Evolutionary conservation across 805 yeast species (phyloP), one percentile per base, ranked within the genome.

Genomic region (Sungouiozyma ichnusensis): DNA sequence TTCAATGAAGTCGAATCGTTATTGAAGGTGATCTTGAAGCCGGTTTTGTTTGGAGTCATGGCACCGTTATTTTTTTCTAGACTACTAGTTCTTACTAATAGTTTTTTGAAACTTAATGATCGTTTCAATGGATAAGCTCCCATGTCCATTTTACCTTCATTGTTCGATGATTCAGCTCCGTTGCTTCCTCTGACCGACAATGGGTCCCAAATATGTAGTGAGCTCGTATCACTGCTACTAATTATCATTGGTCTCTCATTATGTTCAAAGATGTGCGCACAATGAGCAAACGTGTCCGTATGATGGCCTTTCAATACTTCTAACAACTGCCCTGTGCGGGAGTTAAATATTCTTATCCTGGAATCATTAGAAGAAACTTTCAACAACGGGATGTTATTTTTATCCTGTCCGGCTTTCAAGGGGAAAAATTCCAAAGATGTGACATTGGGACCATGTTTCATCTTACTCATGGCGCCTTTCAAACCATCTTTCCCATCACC

Each of bases 151-250:
- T 35, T 32, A 4, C 7, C 19, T 13, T 33, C 32, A 15, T 31
- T 29, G 16, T 37, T 37, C 13, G 31, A n/a, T n/a, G n/a, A 33
- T 8, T 31, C 33, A n/a, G 15, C 13, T 14, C 32, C 29, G 5
- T 14, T 15, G 4, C 20, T 11, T 13, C 18, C 37, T 15, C 14
- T 24, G n/a, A 48, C 58, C 3, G 58, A 58, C 34, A 58, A 63
- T n/a, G 71, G 60, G 41, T 72, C 71, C 97, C 97, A 88, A 5
- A 85, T 63, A 55, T 87, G 87, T 9, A 84, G 75, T 78, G 87
- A 78, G 49, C 83, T 85, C 62, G 88, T 90, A 58, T 88, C 97
- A 8, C 94, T 82, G 0, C 95, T 95, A 5, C 83, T 71, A 4
- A 87, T 69, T 51, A 74, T 77, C 13, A 45, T 36, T 3, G 52